Evolutionary conservation across 148 eudicot species (phyloP).

Genomic region (Rhododendron griersonianum): DNA sequence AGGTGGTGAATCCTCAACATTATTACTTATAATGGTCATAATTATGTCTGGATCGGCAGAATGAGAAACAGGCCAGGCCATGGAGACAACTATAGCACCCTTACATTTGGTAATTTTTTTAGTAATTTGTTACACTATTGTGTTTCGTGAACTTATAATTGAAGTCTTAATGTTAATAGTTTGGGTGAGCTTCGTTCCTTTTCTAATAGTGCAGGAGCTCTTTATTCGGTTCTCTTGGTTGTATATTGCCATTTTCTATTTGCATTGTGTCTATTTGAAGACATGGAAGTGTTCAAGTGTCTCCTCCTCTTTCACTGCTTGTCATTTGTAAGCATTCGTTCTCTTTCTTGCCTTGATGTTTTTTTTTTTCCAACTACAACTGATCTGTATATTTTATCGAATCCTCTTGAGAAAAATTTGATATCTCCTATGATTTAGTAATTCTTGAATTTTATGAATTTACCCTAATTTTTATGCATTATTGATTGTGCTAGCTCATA

Average conservation of each 20-base stretch:
- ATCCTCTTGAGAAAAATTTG: not conserved
- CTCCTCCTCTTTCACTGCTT: not conserved
- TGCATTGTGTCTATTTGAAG: not conserved
- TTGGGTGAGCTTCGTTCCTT: not conserved
- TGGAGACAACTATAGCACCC: not conserved
- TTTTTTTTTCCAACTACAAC: not conserved
- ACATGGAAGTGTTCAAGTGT: not conserved
- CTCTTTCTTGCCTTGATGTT: not conserved
- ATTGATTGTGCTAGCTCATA: not conserved
- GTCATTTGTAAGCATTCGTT: not conserved
- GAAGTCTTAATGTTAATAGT: not conserved
- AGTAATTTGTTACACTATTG: not conserved
- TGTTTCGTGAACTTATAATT: not conserved
- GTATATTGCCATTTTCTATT: not conserved
- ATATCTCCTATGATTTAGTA: not conserved
- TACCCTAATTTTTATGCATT: not conserved
- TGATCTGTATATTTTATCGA: not conserved
- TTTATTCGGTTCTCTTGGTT: not conserved
- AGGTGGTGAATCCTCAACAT: not conserved
- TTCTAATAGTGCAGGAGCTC: not conserved
- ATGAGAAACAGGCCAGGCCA: not conserved
- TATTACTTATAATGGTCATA: not conserved
- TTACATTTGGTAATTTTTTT: not conserved
- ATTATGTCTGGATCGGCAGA: not conserved
- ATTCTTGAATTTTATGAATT: not conserved